These are phyloP conservation scores for Cordyceps tenuipes DNA, from an alignment of 2,329 filamentous ascomycete genomes.

Conservation along the genomic window DNA sequence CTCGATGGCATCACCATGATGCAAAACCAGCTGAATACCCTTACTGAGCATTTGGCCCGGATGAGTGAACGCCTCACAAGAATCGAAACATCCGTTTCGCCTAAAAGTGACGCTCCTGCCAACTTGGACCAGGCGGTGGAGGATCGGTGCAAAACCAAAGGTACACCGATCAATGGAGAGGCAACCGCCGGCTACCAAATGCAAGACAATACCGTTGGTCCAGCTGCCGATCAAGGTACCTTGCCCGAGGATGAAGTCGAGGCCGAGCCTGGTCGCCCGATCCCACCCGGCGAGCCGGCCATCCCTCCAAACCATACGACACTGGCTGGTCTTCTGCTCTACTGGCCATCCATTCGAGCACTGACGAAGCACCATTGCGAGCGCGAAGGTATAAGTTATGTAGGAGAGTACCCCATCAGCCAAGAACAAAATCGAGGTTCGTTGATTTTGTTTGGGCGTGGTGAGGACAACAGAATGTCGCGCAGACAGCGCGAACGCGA, in stretches of 20 bases:
- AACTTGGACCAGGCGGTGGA: conserved; percentile 9
- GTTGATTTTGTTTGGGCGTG: conserved; percentile 67
- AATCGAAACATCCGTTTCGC: conserved; percentile 22
- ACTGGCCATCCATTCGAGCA: conserved; percentile 59
- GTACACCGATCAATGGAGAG: conserved; percentile 22
- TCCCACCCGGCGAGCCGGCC: conserved; percentile 53
- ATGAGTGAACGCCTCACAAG: conserved; percentile 31
- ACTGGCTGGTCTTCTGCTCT: conserved; percentile 72
- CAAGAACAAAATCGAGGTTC: conserved; percentile 67
- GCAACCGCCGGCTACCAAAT: conserved; percentile 2
- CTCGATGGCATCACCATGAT: conserved; percentile 44
- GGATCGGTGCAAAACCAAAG: conserved; percentile 17
- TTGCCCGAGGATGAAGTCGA: conserved; percentile 39
- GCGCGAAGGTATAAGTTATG: conserved; percentile 42
- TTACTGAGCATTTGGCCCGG: conserved; percentile 29
- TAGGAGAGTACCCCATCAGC: conserved; percentile 67
- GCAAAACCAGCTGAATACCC: conserved; percentile 27
- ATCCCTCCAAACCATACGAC: conserved; percentile 85
- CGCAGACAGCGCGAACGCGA: conserved; percentile 34
- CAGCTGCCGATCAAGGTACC: background rate
- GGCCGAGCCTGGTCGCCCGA: conserved; percentile 41
- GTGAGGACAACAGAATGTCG: conserved; percentile 60
- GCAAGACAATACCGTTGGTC: conserved; percentile 9
- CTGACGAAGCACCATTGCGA: conserved; percentile 49
- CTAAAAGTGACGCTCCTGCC: background rate